Conservation (phyloP, 2,329 filamentous ascomycete genomes). For the Cercospora sp. region DNA sequence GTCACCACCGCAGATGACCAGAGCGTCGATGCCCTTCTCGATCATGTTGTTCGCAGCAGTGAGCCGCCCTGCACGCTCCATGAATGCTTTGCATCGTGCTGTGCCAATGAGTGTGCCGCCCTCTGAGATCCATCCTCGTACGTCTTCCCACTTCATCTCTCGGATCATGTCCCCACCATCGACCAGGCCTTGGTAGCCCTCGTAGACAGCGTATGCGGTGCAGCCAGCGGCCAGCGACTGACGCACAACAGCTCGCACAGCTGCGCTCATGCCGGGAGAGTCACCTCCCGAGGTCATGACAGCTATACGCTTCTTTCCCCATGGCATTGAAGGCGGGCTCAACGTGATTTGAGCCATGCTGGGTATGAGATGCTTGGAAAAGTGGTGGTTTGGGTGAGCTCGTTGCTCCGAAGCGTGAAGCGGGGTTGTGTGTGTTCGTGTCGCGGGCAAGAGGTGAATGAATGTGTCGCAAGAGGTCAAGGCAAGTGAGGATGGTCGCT, state of each 20-base stretch:
- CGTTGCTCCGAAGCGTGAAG: not conserved
- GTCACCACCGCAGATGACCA: constrained; percentile 96
- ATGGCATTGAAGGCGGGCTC: constrained; percentile 34
- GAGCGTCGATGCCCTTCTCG: constrained; percentile 84
- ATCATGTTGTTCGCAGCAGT: constrained; percentile 93
- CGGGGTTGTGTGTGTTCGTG: not conserved
- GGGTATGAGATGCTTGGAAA: not conserved
- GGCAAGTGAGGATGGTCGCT: not conserved
- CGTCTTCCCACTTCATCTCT: constrained; percentile 87
- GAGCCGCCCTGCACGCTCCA: constrained; percentile 79
- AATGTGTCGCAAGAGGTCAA: not conserved
- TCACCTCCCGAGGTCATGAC: constrained; percentile 95
- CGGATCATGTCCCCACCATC: constrained; percentile 84
- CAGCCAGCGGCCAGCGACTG: constrained; percentile 77
- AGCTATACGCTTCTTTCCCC: constrained; percentile 66
- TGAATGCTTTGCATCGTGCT: constrained; percentile 88
- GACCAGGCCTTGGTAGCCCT: constrained; percentile 95
- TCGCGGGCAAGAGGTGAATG: not conserved
- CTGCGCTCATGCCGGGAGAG: constrained; percentile 91
- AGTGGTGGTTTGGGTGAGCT: not conserved
- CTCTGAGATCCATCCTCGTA: constrained; percentile 89
- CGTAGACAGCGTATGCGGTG: constrained; percentile 61
- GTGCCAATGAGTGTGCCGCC: constrained; percentile 96
- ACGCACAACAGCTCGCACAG: constrained; percentile 84
- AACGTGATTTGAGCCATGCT: constrained; percentile 37